These are phyloP conservation scores for Aechmea fasciata DNA, from an alignment of 176 grass and related monocot species.

Conservation along the genomic window DNA sequence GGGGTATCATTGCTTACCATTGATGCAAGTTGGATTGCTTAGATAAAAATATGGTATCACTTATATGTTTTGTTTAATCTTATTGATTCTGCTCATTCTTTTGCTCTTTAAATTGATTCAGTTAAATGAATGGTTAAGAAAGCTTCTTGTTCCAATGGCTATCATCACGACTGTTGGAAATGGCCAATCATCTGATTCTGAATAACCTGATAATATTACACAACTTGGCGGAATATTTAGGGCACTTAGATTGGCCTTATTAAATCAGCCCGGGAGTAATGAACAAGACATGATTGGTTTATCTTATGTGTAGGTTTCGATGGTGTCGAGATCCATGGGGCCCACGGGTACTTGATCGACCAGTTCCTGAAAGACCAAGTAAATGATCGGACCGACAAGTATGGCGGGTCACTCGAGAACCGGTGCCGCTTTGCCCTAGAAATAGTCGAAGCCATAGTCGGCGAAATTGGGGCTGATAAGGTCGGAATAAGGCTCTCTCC, in stretches of 20 bases:
- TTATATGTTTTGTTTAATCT: not conserved
- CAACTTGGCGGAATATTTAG: too few species aligned
- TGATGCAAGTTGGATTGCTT: too few species aligned
- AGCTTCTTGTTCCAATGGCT: not conserved
- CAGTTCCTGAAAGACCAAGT: slow-evolving; percentile 22
- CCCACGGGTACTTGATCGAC: slow-evolving; percentile 21
- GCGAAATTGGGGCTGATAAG: not conserved
- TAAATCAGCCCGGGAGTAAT: not conserved
- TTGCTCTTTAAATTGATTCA: not conserved
- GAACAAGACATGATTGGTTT: not conserved
- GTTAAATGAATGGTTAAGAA: not conserved
- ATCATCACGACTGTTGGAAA: too few species aligned
- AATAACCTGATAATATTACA: too few species aligned
- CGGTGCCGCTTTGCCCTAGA: slow-evolving; percentile 28
- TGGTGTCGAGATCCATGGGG: slow-evolving; percentile 30
- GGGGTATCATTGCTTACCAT: too few species aligned
- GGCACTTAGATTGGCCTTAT: too few species aligned
- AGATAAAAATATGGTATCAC: not conserved
- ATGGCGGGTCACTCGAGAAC: slow-evolving; percentile 23
- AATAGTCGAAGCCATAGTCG: slow-evolving; percentile 18
- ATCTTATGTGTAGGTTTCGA: slow-evolving; percentile 22
- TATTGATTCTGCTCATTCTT: not conserved
- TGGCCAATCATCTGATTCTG: too few species aligned
- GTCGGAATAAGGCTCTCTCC: slow-evolving; percentile 26
- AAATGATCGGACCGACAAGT: slow-evolving; percentile 29